Conservation (phyloP, 768 basidiomycete genomes). For the Tricholoma sp. region DNA sequence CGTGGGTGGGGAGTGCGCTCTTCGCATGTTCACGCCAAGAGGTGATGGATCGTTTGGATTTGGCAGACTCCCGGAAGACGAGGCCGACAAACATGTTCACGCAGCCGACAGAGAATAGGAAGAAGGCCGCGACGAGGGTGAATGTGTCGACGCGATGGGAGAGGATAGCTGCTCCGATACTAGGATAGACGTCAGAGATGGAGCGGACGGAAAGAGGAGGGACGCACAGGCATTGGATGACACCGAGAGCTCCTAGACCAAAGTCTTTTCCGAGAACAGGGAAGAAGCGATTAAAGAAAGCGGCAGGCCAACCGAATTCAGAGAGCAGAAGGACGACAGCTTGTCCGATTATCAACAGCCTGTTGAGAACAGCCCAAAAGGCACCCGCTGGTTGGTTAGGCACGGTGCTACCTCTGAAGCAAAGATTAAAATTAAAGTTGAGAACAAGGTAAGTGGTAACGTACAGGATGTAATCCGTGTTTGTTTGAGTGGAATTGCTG, state of each 20-base stretch:
- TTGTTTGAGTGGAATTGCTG: slow-evolving; percentile 26
- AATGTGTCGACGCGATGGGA: slow-evolving; percentile 83
- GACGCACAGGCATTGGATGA: slow-evolving; percentile 80
- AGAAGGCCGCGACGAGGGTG: slow-evolving; percentile 86
- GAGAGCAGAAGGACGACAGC: slow-evolving; percentile 75
- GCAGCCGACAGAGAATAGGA: slow-evolving; percentile 89
- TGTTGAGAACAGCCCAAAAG: slow-evolving; percentile 89
- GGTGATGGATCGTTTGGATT: slow-evolving; percentile 56
- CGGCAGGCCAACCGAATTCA: slow-evolving; percentile 75
- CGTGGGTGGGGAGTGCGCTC: slow-evolving; percentile 47
- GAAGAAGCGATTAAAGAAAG: slow-evolving; percentile 80
- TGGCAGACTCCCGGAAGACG: slow-evolving; percentile 62
- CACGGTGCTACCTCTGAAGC: slow-evolving; percentile 64
- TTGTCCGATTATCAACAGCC: slow-evolving; percentile 85
- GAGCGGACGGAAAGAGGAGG: not conserved
- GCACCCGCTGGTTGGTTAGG: slow-evolving; percentile 88
- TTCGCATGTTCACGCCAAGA: slow-evolving; percentile 57
- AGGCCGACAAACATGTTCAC: slow-evolving; percentile 78
- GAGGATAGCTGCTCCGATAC: slow-evolving; percentile 66
- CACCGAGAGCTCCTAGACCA: slow-evolving; percentile 81
- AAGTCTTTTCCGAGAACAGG: slow-evolving; percentile 82
- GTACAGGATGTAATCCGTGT: slow-evolving; percentile 78
- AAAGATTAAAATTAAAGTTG: slow-evolving; percentile 1
- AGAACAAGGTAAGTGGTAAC: slow-evolving; percentile 19
- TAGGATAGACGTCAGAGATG: slow-evolving; percentile 15